Evolutionary conservation across 139 green algal genomes (phyloP), one percentile per base, ranked within the genome.

Genomic region (Tetradesmus obliquus): DNA sequence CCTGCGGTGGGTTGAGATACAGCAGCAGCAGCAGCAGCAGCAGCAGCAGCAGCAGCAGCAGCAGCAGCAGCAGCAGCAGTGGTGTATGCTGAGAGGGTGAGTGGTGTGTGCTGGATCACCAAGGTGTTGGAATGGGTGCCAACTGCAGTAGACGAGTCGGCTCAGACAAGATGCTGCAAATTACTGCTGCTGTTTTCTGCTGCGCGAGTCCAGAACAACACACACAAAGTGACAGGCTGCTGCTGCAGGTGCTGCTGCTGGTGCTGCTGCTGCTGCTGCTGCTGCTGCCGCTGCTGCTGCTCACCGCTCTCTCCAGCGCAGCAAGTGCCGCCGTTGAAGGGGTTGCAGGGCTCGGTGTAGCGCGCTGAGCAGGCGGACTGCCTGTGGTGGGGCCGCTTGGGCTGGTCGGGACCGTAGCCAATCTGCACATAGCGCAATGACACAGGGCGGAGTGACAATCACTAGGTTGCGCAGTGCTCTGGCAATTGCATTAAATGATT

Each of bases 381-480:
- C 45, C 82, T 80, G 86, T 96, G 94, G 86, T 96, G 94, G 19
- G 88, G 82, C 58, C 92, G 89, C 84, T 86, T 55, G 32, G 91
- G 89, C 6, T 66, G 71, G 22, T 94, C 86, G 53, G 58, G 89
- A 51, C 94, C 94, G 0, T 92, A 94, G 79, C 92, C 92, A 69
- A 90, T 72, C 66, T 82, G n/a, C 20, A n/a, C 74, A 82, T 82
- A 22, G 8, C 53, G 74, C 74, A 72, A 45, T 45, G 32, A 45
- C 13, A 76, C 66, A 76, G 5, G 66, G 15, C 66, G 32, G 32
- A 45, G 32, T 45, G 32, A 45, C 32, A 45, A 45, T 45, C 32
- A 45, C 32, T 45, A 45, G 32, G 32, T 45, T 45, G 32, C 32
- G 32, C 32, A 45, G 32, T 45, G 32, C 32, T 45, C 32, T 45